Conservation (phyloP, 2,329 filamentous ascomycete species). For the Fusarium metavorans region DNA sequence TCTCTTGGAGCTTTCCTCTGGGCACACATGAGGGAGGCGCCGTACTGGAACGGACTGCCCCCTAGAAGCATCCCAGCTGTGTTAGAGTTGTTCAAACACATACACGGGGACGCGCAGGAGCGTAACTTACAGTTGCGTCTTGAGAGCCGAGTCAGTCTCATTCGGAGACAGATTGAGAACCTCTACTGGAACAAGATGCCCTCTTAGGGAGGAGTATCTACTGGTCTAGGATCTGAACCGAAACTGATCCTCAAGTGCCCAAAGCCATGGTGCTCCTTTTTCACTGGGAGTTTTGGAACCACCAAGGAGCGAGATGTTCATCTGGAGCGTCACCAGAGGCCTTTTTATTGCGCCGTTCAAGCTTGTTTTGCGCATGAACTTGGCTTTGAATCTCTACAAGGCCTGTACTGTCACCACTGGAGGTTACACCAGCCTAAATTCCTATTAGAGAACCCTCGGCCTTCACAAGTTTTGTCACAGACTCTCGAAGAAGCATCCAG, state of each 20-base stretch:
- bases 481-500: background rate
- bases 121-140: conserved; percentile 3
- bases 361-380: background rate
- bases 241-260: conserved; percentile 7
- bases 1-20: background rate
- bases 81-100: background rate
- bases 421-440: background rate
- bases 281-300: conserved; percentile 1
- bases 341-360: conserved; percentile 5
- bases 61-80: background rate
- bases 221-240: background rate
- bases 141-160: conserved; percentile 1
- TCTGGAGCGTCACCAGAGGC: conserved; percentile 8
- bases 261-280: conserved; percentile 29
- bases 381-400: conserved; percentile 1
- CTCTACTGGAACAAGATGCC: background rate
- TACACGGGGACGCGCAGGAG: background rate
- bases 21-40: background rate
- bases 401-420: background rate
- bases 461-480: background rate
- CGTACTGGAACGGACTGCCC: background rate
- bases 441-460: background rate
- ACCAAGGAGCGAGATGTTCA: conserved; percentile 2
- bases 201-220: background rate
- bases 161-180: conserved; percentile 10